Percentiles rank a stretch among this genome's conserved stretches.
phyloP scores from a whole-genome alignment of 306 rosid genomes.

The Quercus dentata region DNA sequence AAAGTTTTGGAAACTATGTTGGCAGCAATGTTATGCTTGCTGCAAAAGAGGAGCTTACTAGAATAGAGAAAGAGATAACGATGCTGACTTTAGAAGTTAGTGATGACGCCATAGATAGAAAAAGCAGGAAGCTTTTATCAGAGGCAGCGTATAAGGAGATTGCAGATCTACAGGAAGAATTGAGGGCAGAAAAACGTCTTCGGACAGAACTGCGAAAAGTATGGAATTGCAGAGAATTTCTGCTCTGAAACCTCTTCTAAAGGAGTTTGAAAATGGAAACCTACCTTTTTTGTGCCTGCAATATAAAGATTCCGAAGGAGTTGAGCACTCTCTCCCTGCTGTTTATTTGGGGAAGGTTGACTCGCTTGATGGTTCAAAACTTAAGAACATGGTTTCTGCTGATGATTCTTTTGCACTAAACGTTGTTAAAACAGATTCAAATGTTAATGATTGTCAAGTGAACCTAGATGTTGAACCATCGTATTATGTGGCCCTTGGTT shows the following conservation, averaged over 20 bases:
- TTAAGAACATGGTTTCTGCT: slow-evolving; percentile 42
- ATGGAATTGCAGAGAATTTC: slow-evolving; percentile 66
- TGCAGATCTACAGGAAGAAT: slow-evolving; percentile 70
- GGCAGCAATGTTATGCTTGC: slow-evolving; percentile 96
- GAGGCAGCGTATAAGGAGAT: slow-evolving; percentile 70
- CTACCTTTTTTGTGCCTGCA: slow-evolving; percentile 84
- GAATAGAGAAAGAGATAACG: slow-evolving; percentile 70
- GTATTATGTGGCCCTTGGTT: slow-evolving; percentile 89
- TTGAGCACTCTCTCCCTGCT: slow-evolving; percentile 78
- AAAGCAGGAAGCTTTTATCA: slow-evolving; percentile 66
- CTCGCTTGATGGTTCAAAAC: slow-evolving; percentile 56
- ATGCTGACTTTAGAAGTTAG: slow-evolving; percentile 58
- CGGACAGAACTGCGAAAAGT: slow-evolving; percentile 64
- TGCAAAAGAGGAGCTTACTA: slow-evolving; percentile 80
- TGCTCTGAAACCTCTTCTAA: slow-evolving; percentile 66
- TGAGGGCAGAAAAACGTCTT: slow-evolving; percentile 72
- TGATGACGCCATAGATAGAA: slow-evolving; percentile 83
- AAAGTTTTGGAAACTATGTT: slow-evolving; percentile 96
- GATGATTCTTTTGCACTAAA: slow-evolving; percentile 54
- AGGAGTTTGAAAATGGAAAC: slow-evolving; percentile 58
- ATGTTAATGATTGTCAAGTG: slow-evolving; percentile 28
- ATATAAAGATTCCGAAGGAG: slow-evolving; percentile 86
- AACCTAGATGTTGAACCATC: slow-evolving; percentile 47
- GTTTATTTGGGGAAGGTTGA: slow-evolving; percentile 72
- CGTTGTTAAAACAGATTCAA: slow-evolving; percentile 28